phyloP scores from a whole-genome alignment of 2,329 filamentous ascomycete species.

The Colletotrichum endophyticum region DNA sequence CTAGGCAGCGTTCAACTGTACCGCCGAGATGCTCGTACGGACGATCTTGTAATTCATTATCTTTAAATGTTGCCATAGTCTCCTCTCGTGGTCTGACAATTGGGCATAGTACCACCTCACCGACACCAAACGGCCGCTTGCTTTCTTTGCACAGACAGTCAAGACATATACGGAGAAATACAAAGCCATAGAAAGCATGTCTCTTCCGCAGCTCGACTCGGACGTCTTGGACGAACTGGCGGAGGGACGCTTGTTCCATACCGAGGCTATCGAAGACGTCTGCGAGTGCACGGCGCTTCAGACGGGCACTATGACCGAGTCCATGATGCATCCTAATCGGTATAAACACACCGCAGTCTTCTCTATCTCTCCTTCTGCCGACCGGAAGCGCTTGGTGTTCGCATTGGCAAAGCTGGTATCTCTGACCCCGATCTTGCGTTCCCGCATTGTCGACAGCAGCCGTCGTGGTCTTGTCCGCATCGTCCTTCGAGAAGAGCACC shows the following conservation, averaged over 20 bases:
- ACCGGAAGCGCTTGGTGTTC: background rate
- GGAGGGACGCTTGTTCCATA: background rate
- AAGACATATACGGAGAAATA: background rate
- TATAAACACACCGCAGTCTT: background rate
- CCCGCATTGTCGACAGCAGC: background rate
- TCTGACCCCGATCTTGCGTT: background rate
- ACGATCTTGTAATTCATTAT: background rate
- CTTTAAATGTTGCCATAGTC: background rate
- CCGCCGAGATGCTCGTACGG: background rate
- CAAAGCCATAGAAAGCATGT: background rate
- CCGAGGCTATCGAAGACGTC: background rate
- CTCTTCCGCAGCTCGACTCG: background rate
- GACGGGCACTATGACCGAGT: background rate
- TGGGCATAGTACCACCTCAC: background rate
- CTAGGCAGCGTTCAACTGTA: background rate
- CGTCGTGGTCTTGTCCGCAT: background rate
- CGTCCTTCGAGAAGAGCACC: background rate
- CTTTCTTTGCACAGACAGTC: background rate
- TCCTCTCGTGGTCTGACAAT: background rate
- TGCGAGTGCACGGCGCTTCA: background rate
- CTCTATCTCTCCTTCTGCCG: background rate
- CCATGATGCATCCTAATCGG: background rate
- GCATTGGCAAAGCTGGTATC: background rate
- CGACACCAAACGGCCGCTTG: background rate
- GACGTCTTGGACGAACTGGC: background rate